Evolutionary conservation across 1,284 basidiomycete species (phyloP).

Genomic region (Exobasidium rhododendri): DNA sequence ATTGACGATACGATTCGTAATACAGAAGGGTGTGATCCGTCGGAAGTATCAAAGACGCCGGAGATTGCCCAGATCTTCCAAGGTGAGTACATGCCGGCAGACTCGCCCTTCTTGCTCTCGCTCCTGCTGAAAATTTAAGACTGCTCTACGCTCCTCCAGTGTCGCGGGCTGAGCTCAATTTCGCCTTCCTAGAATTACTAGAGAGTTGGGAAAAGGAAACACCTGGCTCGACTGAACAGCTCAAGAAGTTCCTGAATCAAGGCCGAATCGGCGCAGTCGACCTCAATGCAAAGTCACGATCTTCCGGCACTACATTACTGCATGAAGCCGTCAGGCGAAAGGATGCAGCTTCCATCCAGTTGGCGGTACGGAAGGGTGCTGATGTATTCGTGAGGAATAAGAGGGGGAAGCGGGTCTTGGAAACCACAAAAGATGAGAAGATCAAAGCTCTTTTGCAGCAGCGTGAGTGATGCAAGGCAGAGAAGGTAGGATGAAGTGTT

Average conservation of each 20-base stretch:
- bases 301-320: slow-evolving; percentile 68
- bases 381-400: slow-evolving; percentile 85
- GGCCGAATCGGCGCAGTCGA: slow-evolving; percentile 40
- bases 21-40: slow-evolving; percentile 66
- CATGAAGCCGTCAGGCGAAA: slow-evolving; percentile 83
- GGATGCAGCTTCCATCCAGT: slow-evolving; percentile 76
- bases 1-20: slow-evolving; percentile 80
- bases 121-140: too few species aligned
- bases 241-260: slow-evolving; percentile 31
- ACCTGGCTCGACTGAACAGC: slow-evolving; percentile 66
- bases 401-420: slow-evolving; percentile 71
- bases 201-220: slow-evolving; percentile 50
- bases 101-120: too few species aligned
- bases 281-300: slow-evolving; percentile 32
- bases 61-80: slow-evolving; percentile 71
- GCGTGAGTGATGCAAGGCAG: slow-evolving; percentile 50
- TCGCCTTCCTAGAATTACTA: slow-evolving; percentile 71
- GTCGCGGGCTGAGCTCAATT: slow-evolving; percentile 74
- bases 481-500: not conserved
- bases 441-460: slow-evolving; percentile 80
- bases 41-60: slow-evolving; percentile 67
- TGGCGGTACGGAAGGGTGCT: slow-evolving; percentile 77
- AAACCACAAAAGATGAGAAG: slow-evolving; percentile 68
- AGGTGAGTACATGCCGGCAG: slow-evolving; percentile 59
- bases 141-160: slow-evolving; percentile 60